Base-by-base conservation (phyloP, 139 green algal species). In the Coelastrella sp. region DNA sequence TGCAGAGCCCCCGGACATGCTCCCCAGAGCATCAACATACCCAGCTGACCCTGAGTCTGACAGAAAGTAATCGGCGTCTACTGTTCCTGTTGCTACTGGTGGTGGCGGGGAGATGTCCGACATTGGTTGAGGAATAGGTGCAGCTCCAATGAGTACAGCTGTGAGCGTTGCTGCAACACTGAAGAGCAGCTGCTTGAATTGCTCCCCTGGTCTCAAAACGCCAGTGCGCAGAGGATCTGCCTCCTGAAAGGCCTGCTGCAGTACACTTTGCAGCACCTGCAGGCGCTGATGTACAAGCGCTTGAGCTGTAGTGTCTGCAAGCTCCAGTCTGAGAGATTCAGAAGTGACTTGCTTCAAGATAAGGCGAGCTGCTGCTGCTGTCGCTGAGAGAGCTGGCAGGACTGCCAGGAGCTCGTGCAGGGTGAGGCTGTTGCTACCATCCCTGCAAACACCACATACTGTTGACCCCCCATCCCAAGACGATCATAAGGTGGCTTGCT, bases 171-270 rank as follows among this genome's bases (percentile, higher is more conserved):
- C 75, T 35, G 75, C 75, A 13, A 43, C 53, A 37, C 53, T 71
- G 37, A 82, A 82, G 51, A 82, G 75, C 53, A 82, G 51, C 51
- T 71, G 53, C 53, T 53, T 64, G 35, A 82, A 27, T 53, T 82
- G 53, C 32, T 51, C 53, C 2, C 75, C 75, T n/a, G 53, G 53
- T 13, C 30, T 60, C 35, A 82, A 17, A 1, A 51, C 53, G 27
- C 75, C 75, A n/a, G 75, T 63, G 17, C 25, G 34, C 4, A 34
- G 45, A 11, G n/a, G 45, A 35, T 82, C 75, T 57, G 75, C 75
- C 32, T 69, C 75, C 8, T n/a, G 11, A 15, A 82, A 82, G 1
- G 75, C 75, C 6, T 19, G 45, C 72, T 50, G 51, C 43, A 63
- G 32, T 8, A 50, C 34, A 11, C 7, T 32, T 17, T 9, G 27